Conservation (phyloP, 1,139 yeast genomes). For the Debaryomyces robertsiae region DNA sequence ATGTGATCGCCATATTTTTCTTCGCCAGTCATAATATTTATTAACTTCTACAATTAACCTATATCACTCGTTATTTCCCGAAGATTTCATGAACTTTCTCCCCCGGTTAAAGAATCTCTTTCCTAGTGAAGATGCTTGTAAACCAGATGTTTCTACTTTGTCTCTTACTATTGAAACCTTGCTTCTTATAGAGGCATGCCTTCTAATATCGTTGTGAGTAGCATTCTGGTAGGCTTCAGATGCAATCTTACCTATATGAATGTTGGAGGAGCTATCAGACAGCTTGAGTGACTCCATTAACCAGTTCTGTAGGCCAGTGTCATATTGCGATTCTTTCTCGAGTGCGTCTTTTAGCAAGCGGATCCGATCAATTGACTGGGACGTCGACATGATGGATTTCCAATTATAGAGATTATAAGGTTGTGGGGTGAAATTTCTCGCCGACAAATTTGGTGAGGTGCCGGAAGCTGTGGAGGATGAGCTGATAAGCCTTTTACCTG, state of each 20-base stretch:
- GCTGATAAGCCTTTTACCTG: constrained; percentile 5
- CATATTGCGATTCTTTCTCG: constrained; percentile 39
- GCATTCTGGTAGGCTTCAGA: constrained; percentile 52
- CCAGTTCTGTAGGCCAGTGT: constrained; percentile 54
- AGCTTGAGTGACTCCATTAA: constrained; percentile 40
- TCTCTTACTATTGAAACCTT: constrained; percentile 48
- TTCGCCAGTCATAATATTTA: too few relatives aligned
- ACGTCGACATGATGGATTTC: constrained; percentile 45
- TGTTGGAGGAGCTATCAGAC: constrained; percentile 35
- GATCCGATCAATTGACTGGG: constrained; percentile 48
- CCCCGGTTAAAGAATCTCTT: constrained; percentile 45
- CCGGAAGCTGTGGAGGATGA: constrained; percentile 1
- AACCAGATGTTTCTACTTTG: constrained; percentile 45
- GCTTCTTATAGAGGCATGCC: constrained; percentile 46
- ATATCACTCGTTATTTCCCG: constrained; percentile 9
- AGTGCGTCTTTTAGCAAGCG: constrained; percentile 44
- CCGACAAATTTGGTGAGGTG: background rate
- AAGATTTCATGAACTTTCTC: constrained; percentile 41
- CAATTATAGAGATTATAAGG: constrained; percentile 33
- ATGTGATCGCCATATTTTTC: constrained; percentile 4
- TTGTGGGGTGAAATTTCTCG: constrained; percentile 7
- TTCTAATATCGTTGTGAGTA: constrained; percentile 44
- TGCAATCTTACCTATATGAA: constrained; percentile 49
- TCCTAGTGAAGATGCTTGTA: constrained; percentile 46
- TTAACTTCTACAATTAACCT: too few relatives aligned